A percentile compares a stretch with the other conserved stretches of the same genome.
phyloP scores from a whole-genome alignment of 2,329 filamentous ascomycete genomes.

The Penicillium fuscoglaucum region DNA sequence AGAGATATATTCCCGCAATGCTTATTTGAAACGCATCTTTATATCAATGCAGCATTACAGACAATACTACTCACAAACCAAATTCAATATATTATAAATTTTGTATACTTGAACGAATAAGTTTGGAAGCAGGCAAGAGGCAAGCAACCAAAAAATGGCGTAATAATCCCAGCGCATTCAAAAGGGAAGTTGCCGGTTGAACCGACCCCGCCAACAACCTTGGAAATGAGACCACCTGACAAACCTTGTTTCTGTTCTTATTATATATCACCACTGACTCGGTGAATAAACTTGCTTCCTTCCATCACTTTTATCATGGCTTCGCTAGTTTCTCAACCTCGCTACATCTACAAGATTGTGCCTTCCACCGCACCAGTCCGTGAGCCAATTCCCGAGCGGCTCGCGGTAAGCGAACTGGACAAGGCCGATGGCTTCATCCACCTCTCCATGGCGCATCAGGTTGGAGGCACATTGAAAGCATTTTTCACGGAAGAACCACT shows the following conservation, averaged over 20 bases:
- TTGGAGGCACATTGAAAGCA: constrained; percentile 40
- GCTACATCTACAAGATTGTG: constrained; percentile 43
- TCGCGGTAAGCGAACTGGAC: constrained; percentile 42
- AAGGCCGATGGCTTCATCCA: constrained; percentile 40
- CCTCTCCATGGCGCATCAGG: constrained; percentile 40
- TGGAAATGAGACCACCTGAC: constrained; percentile 6
- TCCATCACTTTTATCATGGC: constrained; percentile 14
- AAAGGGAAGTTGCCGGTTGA: constrained; percentile 10
- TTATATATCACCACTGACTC: not conserved
- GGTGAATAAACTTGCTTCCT: constrained; percentile 1
- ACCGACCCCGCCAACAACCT: constrained; percentile 14
- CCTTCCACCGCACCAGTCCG: constrained; percentile 37
- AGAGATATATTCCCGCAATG: not conserved
- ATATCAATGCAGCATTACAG: not conserved
- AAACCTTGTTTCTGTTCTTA: constrained; percentile 1
- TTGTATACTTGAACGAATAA: not conserved
- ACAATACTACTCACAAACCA: not conserved
- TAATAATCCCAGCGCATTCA: not conserved
- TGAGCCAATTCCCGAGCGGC: constrained; percentile 38
- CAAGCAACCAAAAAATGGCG: not conserved
- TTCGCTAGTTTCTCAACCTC: constrained; percentile 23
- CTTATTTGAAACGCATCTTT: not conserved
- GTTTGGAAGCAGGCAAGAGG: not conserved
- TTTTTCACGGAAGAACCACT: constrained; percentile 42
- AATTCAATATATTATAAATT: not conserved